These are phyloP conservation scores for Aspergillus ochraceus DNA, from an alignment of 2,329 filamentous ascomycete species.

Conservation along the genomic window DNA sequence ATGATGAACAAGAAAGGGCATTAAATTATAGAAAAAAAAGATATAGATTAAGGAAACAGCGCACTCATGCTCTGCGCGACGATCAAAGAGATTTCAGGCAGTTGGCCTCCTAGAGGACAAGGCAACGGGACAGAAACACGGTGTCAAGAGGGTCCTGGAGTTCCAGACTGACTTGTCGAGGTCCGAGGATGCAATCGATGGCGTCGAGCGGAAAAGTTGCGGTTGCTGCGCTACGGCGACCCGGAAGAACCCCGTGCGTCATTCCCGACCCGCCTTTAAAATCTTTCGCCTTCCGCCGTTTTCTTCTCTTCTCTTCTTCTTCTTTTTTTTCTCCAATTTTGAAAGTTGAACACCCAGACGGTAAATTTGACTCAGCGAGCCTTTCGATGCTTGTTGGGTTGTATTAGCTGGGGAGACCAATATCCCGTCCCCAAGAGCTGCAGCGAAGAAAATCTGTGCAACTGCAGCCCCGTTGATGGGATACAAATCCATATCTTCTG, in stretches of 20 bases:
- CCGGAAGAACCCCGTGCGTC: slow-evolving; percentile 26
- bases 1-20: slow-evolving; percentile 30
- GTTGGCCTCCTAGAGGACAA: background rate
- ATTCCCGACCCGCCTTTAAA: slow-evolving; percentile 17
- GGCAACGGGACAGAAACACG: background rate
- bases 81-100: background rate
- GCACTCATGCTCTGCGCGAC: background rate
- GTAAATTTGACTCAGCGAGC: slow-evolving; percentile 61
- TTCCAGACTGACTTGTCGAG: background rate
- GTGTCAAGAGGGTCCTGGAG: background rate
- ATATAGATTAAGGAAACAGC: slow-evolving; percentile 6
- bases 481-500: slow-evolving; percentile 34
- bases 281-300: slow-evolving; percentile 16
- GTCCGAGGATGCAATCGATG: slow-evolving; percentile 11
- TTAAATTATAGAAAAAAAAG: slow-evolving; percentile 13
- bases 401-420: slow-evolving; percentile 55
- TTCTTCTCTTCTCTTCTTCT: slow-evolving; percentile 25
- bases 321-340: slow-evolving; percentile 43
- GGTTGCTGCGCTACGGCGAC: slow-evolving; percentile 24
- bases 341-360: slow-evolving; percentile 59
- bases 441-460: slow-evolving; percentile 48
- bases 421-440: slow-evolving; percentile 52
- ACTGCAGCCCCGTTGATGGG: slow-evolving; percentile 51
- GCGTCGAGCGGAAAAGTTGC: slow-evolving; percentile 31
- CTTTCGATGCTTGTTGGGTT: slow-evolving; percentile 57